Percentiles rank a stretch among this genome's conserved stretches.
phyloP scores from a whole-genome alignment of 768 basidiomycete species.

The Boletus barrowsii region DNA sequence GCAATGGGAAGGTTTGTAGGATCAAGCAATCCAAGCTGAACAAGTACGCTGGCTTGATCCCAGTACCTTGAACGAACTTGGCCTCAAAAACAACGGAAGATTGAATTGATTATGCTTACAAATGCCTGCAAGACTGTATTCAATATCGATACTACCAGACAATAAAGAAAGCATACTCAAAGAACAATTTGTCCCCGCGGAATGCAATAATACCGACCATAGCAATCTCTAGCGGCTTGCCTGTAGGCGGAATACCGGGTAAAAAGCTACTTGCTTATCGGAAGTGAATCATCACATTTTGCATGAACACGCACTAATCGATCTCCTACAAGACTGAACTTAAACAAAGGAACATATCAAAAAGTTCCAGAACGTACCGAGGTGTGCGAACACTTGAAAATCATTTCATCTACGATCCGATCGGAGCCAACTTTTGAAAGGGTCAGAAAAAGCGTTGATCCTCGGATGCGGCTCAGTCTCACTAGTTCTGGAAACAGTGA shows the following conservation, averaged over 20 bases:
- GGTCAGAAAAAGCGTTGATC: not conserved
- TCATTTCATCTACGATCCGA: constrained; percentile 47
- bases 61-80: constrained; percentile 34
- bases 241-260: constrained; percentile 36
- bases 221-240: constrained; percentile 39
- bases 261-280: constrained; percentile 21
- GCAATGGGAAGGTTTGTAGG: constrained; percentile 34
- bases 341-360: not conserved
- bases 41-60: constrained; percentile 48
- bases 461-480: constrained; percentile 3
- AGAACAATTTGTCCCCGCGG: constrained; percentile 47
- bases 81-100: not conserved
- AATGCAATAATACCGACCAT: constrained; percentile 45
- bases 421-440: constrained; percentile 36
- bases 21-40: constrained; percentile 41
- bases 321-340: constrained; percentile 33
- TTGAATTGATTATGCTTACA: constrained; percentile 7
- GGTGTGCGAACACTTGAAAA: constrained; percentile 42
- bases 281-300: not conserved
- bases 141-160: not conserved
- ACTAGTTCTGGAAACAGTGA: constrained; percentile 42
- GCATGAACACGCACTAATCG: constrained; percentile 33
- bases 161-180: constrained; percentile 34
- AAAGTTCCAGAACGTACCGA: constrained; percentile 21
- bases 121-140: constrained; percentile 9